Percentiles rank a stretch among this genome's conserved stretches.
These are phyloP conservation scores for Batkoa obscura DNA, from an alignment of 371 early-diverging fungal genomes.

Conservation along the genomic window DNA sequence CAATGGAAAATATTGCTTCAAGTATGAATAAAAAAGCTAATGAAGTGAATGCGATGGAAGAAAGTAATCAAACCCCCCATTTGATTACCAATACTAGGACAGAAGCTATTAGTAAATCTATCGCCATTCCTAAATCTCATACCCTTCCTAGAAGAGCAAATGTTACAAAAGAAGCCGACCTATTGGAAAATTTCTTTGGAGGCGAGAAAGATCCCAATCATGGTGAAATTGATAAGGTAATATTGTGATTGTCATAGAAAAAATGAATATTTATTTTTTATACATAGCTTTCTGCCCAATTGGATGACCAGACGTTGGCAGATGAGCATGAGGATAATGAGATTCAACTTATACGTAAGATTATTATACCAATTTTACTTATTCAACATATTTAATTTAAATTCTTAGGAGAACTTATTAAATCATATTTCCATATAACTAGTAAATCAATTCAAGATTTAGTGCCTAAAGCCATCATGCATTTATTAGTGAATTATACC, in stretches of 20 bases:
- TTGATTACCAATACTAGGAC: background rate
- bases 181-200: slow-evolving; percentile 64
- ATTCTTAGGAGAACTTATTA: slow-evolving; percentile 36
- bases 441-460: slow-evolving; percentile 69
- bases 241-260: slow-evolving; percentile 7
- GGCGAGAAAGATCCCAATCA: slow-evolving; percentile 10
- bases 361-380: background rate
- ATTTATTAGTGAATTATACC: slow-evolving; percentile 53
- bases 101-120: background rate
- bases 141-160: background rate
- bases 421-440: slow-evolving; percentile 70
- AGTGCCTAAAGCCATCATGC: slow-evolving; percentile 89
- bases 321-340: slow-evolving; percentile 63
- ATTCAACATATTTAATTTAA: background rate
- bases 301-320: slow-evolving; percentile 15
- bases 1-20: slow-evolving; percentile 31
- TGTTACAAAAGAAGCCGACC: slow-evolving; percentile 27
- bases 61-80: background rate
- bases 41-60: slow-evolving; percentile 10
- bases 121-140: background rate
- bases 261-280: slow-evolving; percentile 10
- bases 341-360: slow-evolving; percentile 60
- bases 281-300: slow-evolving; percentile 22
- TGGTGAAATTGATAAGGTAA: slow-evolving; percentile 9
- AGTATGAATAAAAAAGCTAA: slow-evolving; percentile 25